phyloP scores from a whole-genome alignment of 495 filamentous ascomycete genomes.

The Aspergillus campestris region DNA sequence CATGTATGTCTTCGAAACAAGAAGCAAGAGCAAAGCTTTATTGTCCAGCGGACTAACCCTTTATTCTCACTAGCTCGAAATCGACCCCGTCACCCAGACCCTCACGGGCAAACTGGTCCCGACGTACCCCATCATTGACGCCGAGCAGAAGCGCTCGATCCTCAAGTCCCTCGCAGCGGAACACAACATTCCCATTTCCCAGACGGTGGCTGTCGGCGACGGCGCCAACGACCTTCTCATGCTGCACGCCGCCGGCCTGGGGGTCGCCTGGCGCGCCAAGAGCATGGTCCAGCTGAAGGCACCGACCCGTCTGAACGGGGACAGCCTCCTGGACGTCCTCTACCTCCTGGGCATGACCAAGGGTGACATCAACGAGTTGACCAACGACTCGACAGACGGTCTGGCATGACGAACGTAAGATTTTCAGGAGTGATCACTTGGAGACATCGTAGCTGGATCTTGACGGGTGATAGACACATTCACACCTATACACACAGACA shows the following conservation, averaged over 20 bases:
- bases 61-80: slow-evolving; percentile 45
- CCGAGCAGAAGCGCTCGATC: slow-evolving; percentile 66
- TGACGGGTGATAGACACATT: too few species aligned
- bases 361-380: slow-evolving; percentile 52
- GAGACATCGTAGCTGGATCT: not conserved
- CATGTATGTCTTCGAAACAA: slow-evolving; percentile 36
- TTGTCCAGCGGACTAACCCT: slow-evolving; percentile 1
- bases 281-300: slow-evolving; percentile 82
- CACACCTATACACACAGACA: too few species aligned
- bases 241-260: slow-evolving; percentile 81
- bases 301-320: slow-evolving; percentile 69
- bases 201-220: slow-evolving; percentile 82
- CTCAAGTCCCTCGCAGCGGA: slow-evolving; percentile 68
- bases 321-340: slow-evolving; percentile 70
- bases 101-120: slow-evolving; percentile 71
- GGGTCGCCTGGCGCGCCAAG: slow-evolving; percentile 92
- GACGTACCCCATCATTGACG: slow-evolving; percentile 70
- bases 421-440: too few species aligned
- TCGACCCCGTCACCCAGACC: slow-evolving; percentile 51
- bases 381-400: not conserved
- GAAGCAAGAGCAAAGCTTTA: not conserved
- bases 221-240: slow-evolving; percentile 93
- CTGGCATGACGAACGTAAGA: too few species aligned
- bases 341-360: slow-evolving; percentile 72
- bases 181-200: slow-evolving; percentile 60